These are phyloP conservation scores for Strobilomyces dryophilus DNA, from an alignment of 768 basidiomycete genomes.

Conservation along the genomic window DNA sequence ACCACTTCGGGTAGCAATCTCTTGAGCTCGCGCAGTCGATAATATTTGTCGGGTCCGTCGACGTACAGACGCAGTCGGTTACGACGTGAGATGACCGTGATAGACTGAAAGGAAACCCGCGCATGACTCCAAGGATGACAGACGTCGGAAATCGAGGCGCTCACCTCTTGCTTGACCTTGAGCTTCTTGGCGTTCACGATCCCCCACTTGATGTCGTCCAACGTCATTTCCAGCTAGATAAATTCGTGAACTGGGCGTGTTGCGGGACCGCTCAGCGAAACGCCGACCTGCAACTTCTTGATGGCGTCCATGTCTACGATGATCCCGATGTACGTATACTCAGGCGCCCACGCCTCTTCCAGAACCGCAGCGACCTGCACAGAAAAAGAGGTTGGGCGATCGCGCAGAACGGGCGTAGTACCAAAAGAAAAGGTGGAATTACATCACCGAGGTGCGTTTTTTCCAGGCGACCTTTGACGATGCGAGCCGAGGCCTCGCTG, in stretches of 20 bases:
- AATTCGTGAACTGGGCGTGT: not conserved
- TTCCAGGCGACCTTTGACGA: slow-evolving; percentile 94
- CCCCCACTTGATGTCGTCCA: slow-evolving; percentile 92
- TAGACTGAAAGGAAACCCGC: slow-evolving; percentile 46
- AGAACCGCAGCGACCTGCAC: slow-evolving; percentile 81
- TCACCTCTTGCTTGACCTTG: slow-evolving; percentile 85
- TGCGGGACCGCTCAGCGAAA: not conserved
- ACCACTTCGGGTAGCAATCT: slow-evolving; percentile 80
- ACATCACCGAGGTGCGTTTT: slow-evolving; percentile 95
- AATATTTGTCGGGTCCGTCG: slow-evolving; percentile 75
- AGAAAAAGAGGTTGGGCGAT: not conserved
- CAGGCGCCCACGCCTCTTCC: slow-evolving; percentile 94
- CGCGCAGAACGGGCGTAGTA: not conserved
- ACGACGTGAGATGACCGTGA: slow-evolving; percentile 70
- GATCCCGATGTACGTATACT: slow-evolving; percentile 89
- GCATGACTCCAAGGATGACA: not conserved
- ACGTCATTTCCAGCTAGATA: slow-evolving; percentile 78
- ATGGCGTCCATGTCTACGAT: slow-evolving; percentile 89
- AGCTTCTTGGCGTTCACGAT: slow-evolving; percentile 84
- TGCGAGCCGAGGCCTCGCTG: slow-evolving; percentile 92
- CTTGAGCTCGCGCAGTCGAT: slow-evolving; percentile 81
- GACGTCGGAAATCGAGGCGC: not conserved
- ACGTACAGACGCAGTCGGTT: slow-evolving; percentile 77
- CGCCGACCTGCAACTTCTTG: slow-evolving; percentile 73
- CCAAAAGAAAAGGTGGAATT: slow-evolving; percentile 21